Evolutionary conservation across 1,139 yeast genomes (phyloP).

Genomic region (Yamadazyma membranifaciens): DNA sequence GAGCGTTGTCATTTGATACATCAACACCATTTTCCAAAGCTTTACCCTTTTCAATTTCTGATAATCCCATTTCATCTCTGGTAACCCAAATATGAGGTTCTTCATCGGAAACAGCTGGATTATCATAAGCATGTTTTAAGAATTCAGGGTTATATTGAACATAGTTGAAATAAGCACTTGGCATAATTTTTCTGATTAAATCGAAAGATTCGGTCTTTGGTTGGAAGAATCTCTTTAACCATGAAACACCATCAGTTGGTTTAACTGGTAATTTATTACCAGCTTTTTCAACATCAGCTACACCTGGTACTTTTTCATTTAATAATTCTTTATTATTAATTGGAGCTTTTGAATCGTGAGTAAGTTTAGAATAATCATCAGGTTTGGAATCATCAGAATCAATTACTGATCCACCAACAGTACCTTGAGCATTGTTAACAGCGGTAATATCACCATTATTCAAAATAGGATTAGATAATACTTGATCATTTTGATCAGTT

Average conservation of each 20-base stretch:
- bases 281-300: constrained; percentile 7
- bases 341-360: constrained; percentile 13
- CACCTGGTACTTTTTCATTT: constrained; percentile 10
- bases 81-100: constrained; percentile 73
- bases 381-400: constrained; percentile 22
- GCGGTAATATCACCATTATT: neutral
- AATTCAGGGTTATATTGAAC: constrained; percentile 44
- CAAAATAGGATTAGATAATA: constrained; percentile 12
- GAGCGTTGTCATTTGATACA: constrained; percentile 58
- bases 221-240: constrained; percentile 38
- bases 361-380: constrained; percentile 12
- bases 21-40: constrained; percentile 56
- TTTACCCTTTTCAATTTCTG: constrained; percentile 56
- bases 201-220: constrained; percentile 44
- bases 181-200: constrained; percentile 36
- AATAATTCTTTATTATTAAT: constrained; percentile 8
- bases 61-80: constrained; percentile 66
- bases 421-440: constrained; percentile 8
- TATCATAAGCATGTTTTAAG: constrained; percentile 56
- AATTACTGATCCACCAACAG: constrained; percentile 7
- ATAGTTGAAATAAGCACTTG: constrained; percentile 40
- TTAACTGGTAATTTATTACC: constrained; percentile 11
- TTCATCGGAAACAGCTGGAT: constrained; percentile 59
- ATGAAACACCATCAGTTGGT: constrained; percentile 24
- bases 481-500: constrained; percentile 18